A percentile compares a stretch with the other conserved stretches of the same genome.
phyloP scores from a whole-genome alignment of 192 early-diverging fungal genomes.

The Podila horticola region DNA sequence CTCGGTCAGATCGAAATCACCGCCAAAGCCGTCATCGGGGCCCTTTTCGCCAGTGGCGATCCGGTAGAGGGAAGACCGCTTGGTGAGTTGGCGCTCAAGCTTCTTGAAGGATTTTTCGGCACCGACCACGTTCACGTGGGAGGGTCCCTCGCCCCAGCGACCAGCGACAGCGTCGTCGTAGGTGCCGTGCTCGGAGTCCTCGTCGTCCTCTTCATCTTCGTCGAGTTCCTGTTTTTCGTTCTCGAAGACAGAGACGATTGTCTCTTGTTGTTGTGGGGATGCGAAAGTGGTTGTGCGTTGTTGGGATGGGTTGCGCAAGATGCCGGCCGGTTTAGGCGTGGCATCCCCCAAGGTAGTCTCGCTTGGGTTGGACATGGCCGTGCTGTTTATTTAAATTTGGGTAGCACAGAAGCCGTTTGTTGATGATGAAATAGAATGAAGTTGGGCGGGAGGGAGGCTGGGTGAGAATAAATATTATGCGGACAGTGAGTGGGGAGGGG shows the following conservation, averaged over 20 bases:
- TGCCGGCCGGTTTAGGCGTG: conserved; percentile 7
- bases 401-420: background rate
- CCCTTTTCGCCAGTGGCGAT: conserved; percentile 24
- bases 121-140: conserved; percentile 24
- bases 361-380: conserved; percentile 39
- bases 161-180: conserved; percentile 34
- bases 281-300: conserved; percentile 1
- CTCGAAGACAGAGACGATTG: conserved; percentile 23
- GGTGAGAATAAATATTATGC: background rate
- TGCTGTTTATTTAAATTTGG: background rate
- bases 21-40: conserved; percentile 16
- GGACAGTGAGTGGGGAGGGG: background rate
- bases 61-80: conserved; percentile 20
- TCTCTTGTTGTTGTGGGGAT: conserved; percentile 11
- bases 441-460: background rate
- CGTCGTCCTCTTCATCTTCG: conserved; percentile 17
- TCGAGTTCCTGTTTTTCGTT: conserved; percentile 23
- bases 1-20: conserved; percentile 56
- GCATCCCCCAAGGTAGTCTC: conserved; percentile 34
- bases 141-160: conserved; percentile 50
- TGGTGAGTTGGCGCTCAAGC: conserved; percentile 35
- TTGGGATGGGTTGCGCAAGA: conserved; percentile 25
- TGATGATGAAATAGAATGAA: background rate
- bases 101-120: conserved; percentile 32
- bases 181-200: conserved; percentile 8